Percentiles rank a stretch among this genome's conserved stretches.
These are phyloP conservation scores for Eucalyptus camaldulensis DNA, from an alignment of 345 rosid species.

Conservation along the genomic window DNA sequence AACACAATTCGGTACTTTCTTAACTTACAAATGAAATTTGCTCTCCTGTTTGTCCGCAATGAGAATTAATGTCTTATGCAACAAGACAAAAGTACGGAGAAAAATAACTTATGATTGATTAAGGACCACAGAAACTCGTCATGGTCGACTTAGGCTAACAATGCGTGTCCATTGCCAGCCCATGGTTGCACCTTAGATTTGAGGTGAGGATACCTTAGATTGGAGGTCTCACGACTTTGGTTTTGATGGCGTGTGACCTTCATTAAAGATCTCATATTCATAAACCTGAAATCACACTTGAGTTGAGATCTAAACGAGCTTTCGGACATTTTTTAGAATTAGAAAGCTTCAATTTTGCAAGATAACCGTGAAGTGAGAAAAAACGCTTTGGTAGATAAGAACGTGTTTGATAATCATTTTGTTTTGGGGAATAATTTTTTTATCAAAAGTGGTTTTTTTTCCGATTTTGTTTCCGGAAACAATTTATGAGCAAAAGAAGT, in stretches of 20 bases:
- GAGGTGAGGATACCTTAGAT: neutral
- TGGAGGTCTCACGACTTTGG: neutral
- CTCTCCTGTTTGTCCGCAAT: fast-evolving
- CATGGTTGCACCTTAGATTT: neutral
- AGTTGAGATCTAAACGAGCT: neutral
- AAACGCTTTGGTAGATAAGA: fast-evolving
- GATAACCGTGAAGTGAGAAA: fast-evolving
- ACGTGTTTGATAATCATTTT: too few species aligned
- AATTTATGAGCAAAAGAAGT: too few species aligned
- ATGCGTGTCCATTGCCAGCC: fast-evolving
- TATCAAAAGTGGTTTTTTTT: too few species aligned
- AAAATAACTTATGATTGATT: neutral
- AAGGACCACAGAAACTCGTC: fast-evolving
- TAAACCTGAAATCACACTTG: neutral
- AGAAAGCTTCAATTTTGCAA: fast-evolving
- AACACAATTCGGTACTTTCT: neutral
- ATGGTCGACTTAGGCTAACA: neutral
- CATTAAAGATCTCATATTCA: neutral
- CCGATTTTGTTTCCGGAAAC: fast-evolving
- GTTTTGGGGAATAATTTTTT: too few species aligned
- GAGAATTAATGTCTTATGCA: neutral
- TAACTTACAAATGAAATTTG: neutral
- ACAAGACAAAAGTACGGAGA: neutral
- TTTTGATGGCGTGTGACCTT: neutral
- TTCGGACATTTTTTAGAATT: fast-evolving